Conservation (phyloP, 2,329 filamentous ascomycete species). For the Ophioceras dolichostomum region DNA sequence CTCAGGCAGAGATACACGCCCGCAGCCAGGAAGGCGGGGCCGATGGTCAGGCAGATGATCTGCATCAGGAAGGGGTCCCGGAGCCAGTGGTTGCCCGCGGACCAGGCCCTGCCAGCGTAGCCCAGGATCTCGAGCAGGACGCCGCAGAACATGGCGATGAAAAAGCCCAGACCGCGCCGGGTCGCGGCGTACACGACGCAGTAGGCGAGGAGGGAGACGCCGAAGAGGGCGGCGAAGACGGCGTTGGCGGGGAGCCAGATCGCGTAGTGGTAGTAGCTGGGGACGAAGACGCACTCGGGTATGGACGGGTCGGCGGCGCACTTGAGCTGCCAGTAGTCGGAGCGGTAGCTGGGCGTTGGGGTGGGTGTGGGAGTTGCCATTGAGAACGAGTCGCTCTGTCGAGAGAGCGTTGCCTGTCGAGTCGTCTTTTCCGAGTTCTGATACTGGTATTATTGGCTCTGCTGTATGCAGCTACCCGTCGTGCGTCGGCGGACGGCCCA, state of each 20-base stretch:
- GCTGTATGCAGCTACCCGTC: too few species aligned
- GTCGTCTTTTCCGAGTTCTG: too few species aligned
- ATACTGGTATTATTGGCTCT: too few species aligned
- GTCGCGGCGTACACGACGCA: constrained; percentile 26
- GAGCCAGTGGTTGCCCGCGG: constrained; percentile 39
- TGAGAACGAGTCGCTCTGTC: too few species aligned
- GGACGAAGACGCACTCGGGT: constrained; percentile 18
- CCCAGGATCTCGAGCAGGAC: constrained; percentile 43
- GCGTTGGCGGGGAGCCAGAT: constrained; percentile 41
- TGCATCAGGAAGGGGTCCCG: constrained; percentile 39
- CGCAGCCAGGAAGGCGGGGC: constrained; percentile 51
- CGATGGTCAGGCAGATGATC: constrained; percentile 50
- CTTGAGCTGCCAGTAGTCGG: constrained; percentile 4
- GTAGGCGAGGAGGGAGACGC: constrained; percentile 26
- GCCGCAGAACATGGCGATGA: constrained; percentile 39
- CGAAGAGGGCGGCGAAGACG: constrained; percentile 37
- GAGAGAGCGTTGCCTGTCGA: too few species aligned
- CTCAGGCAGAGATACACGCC: constrained; percentile 51
- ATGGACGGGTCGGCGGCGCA: constrained; percentile 16
- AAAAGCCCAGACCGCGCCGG: constrained; percentile 36
- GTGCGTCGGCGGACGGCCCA: too few species aligned
- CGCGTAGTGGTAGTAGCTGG: constrained; percentile 36
- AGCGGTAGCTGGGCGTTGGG: too few species aligned
- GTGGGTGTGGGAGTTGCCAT: too few species aligned
- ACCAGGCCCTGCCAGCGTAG: constrained; percentile 44